Evolutionary conservation across 257 asterid species (phyloP), one percentile per base, ranked within the genome.

Genomic region (Phtheirospermum japonicum): DNA sequence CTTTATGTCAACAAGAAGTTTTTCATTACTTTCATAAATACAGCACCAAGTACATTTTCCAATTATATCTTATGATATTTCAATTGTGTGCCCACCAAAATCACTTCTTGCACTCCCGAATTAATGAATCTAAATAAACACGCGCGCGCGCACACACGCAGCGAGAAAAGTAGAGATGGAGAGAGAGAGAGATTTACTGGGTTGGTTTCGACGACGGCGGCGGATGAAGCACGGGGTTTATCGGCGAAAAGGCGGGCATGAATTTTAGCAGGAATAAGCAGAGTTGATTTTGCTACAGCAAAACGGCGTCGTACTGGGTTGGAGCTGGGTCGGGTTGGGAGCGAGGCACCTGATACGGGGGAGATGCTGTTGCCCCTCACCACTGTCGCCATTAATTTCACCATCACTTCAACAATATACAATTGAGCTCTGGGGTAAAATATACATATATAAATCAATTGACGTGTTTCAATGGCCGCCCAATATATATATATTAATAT

Each of bases 181-280:
- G 16, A 54, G 64, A 51, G 60, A 54, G 30, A 33, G 56, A 50
- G 63, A 26, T 26, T 61, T 71, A 83, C 91, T 20, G 77, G 81
- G 33, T 63, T 73, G 52, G 82, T 65, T 66, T 80, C 76, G n/a
- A 73, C 72, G 18, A 32, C 49, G 45, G 85, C 60, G 16, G 86
- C 36, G 4, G 88, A 72, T 56, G 81, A 74, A 64, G 92, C 84
- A 26, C 68, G 68, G 37, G 36, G 19, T 42, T 48, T 65, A 40
- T 64, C 40, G 49, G 71, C 16, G 68, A 63, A 71, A 56, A 61
- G 59, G 16, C 82, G 63, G 67, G 54, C 39, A 7, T 59, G 76
- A 50, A 81, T 50, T 31, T 68, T 66, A 0, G 71, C 72, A 5
- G 77, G 72, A 13, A 66, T 52, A 32, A 56, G 63, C 13, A 63